Evolutionary conservation across 2,329 filamentous ascomycete genomes (phyloP).

Genomic region (Penicillium sp.): DNA sequence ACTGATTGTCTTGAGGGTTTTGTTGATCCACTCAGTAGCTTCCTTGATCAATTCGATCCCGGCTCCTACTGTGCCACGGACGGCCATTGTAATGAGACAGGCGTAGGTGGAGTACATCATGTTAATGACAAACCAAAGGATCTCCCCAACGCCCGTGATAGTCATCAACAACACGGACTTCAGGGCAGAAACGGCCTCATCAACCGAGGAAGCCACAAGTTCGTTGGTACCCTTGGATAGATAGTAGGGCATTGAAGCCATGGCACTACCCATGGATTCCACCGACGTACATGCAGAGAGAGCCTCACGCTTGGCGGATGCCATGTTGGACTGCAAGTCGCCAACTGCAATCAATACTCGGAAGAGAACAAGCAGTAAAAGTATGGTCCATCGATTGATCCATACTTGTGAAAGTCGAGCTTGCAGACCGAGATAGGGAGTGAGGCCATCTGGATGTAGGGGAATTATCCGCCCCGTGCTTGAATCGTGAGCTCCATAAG

Average conservation of each 20-base stretch:
- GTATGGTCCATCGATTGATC: slow-evolving; percentile 95
- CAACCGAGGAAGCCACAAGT: slow-evolving; percentile 75
- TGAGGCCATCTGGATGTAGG: slow-evolving; percentile 67
- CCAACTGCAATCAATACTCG: slow-evolving; percentile 75
- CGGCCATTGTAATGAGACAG: slow-evolving; percentile 81
- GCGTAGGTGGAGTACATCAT: slow-evolving; percentile 87
- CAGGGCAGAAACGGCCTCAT: slow-evolving; percentile 75
- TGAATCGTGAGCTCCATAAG: slow-evolving; percentile 43
- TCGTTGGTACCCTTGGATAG: slow-evolving; percentile 86
- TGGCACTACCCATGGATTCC: slow-evolving; percentile 86
- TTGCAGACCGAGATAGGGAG: slow-evolving; percentile 87
- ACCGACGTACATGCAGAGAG: slow-evolving; percentile 87
- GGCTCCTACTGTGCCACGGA: slow-evolving; percentile 74
- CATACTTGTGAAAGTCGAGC: slow-evolving; percentile 91
- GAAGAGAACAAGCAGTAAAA: slow-evolving; percentile 80
- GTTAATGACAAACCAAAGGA: slow-evolving; percentile 89
- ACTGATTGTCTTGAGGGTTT: slow-evolving; percentile 49
- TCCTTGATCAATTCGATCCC: slow-evolving; percentile 63
- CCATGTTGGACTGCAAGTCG: slow-evolving; percentile 71
- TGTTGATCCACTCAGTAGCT: slow-evolving; percentile 61
- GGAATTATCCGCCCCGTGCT: slow-evolving; percentile 58
- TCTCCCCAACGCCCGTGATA: slow-evolving; percentile 78
- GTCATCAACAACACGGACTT: slow-evolving; percentile 76
- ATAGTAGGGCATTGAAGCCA: slow-evolving; percentile 98
- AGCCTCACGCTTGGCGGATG: slow-evolving; percentile 74